A percentile compares a stretch with the other conserved stretches of the same genome.
Evolutionary conservation across 2,329 filamentous ascomycete genomes (phyloP).

Genomic region (Gyromitra esculenta): DNA sequence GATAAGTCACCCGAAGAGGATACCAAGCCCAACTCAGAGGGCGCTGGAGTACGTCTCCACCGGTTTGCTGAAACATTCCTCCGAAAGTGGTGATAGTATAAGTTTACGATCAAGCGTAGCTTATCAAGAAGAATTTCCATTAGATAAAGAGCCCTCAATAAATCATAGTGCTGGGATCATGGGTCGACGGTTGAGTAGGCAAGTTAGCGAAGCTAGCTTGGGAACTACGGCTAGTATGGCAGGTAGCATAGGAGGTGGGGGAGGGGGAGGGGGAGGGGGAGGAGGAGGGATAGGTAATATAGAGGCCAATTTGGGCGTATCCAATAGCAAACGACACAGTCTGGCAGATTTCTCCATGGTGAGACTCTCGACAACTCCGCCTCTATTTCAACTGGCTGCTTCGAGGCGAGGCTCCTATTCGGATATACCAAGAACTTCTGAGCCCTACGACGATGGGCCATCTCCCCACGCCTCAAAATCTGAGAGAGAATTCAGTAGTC

Average conservation of each 20-base stretch:
- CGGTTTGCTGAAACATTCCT: constrained; percentile 38
- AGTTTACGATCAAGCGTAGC: constrained; percentile 7
- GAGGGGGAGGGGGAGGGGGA: neutral
- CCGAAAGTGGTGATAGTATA: constrained; percentile 7
- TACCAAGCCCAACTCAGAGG: constrained; percentile 54
- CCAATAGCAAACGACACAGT: constrained; percentile 51
- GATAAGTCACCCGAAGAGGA: constrained; percentile 47
- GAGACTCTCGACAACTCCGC: constrained; percentile 44
- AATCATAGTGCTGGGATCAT: constrained; percentile 15
- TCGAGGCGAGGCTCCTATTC: constrained; percentile 30
- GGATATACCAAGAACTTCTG: constrained; percentile 44
- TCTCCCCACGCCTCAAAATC: constrained; percentile 15
- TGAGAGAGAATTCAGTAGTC: constrained; percentile 13
- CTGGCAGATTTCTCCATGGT: constrained; percentile 49
- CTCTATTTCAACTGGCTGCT: constrained; percentile 38
- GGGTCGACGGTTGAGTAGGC: constrained; percentile 26
- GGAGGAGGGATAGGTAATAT: neutral
- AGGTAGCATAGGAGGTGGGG: constrained; percentile 21
- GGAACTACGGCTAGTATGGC: constrained; percentile 38
- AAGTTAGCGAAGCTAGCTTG: constrained; percentile 28
- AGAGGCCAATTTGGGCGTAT: constrained; percentile 30
- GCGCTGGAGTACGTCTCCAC: constrained; percentile 55
- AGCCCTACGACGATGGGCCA: constrained; percentile 37
- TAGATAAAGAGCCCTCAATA: neutral
- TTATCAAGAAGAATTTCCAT: constrained; percentile 16